Evolutionary conservation across 371 early-diverging fungal species (phyloP).

Genomic region (Saksenaea oblongispora): DNA sequence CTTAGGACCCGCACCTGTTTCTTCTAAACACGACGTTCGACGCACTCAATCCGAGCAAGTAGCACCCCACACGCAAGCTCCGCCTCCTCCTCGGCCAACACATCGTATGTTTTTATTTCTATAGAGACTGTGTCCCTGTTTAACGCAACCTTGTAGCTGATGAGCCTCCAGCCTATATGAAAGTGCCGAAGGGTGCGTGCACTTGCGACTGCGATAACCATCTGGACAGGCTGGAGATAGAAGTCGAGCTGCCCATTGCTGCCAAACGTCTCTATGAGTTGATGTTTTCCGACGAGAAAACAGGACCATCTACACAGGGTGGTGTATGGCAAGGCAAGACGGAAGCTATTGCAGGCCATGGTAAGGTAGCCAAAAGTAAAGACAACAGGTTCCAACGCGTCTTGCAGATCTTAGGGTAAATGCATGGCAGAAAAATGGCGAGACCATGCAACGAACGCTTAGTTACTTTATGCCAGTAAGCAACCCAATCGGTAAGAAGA

Average conservation of each 20-base stretch:
- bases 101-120: neutral
- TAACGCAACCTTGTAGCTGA: neutral
- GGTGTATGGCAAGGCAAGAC: conserved; percentile 59
- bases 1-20: neutral
- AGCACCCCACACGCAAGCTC: neutral
- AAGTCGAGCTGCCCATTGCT: conserved; percentile 56
- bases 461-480: conserved; percentile 51
- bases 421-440: conserved; percentile 17
- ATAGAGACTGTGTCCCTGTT: no score
- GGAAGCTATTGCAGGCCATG: conserved; percentile 47
- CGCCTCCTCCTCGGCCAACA: neutral
- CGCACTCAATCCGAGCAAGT: neutral
- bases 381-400: neutral
- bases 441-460: conserved; percentile 26
- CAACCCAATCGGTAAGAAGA: conserved; percentile 39
- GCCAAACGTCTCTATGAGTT: conserved; percentile 65
- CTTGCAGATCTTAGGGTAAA: conserved; percentile 1
- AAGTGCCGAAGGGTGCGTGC: conserved; percentile 45
- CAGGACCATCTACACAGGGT: conserved; percentile 27
- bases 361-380: conserved; percentile 22
- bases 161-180: conserved; percentile 33
- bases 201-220: conserved; percentile 72
- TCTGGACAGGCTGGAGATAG: conserved; percentile 61
- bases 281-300: conserved; percentile 55
- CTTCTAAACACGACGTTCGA: neutral